These are phyloP conservation scores for Crassisporium funariophilum DNA, from an alignment of 768 basidiomycete species.

Conservation along the genomic window DNA sequence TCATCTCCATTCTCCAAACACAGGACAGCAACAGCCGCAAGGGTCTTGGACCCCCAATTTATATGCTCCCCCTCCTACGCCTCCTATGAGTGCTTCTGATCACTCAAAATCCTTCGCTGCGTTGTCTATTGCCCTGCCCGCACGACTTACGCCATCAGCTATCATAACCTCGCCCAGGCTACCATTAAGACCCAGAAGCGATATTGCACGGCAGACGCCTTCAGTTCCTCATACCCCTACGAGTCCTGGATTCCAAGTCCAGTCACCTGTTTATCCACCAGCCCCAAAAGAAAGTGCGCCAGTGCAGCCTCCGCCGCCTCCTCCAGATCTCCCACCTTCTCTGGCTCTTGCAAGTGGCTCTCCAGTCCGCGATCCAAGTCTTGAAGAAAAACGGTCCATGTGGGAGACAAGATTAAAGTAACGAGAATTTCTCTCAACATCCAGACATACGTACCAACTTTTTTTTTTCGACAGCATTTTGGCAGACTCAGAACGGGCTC, in stretches of 20 bases:
- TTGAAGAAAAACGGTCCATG: constrained; percentile 12
- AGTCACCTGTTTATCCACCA: background rate
- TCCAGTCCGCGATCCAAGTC: background rate
- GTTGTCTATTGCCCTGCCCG: no score
- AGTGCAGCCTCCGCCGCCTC: constrained; percentile 7
- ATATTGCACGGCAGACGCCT: no score
- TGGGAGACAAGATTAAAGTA: constrained; percentile 22
- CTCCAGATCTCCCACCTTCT: constrained; percentile 4
- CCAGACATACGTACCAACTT: background rate
- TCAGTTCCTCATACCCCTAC: background rate
- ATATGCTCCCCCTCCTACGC: no score
- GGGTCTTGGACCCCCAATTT: no score
- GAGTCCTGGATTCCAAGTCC: background rate
- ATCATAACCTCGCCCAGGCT: no score
- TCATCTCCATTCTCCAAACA: no score
- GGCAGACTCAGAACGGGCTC: constrained; percentile 14
- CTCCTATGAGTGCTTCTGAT: no score
- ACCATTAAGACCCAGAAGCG: no score
- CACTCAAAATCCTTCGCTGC: no score
- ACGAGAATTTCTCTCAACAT: constrained; percentile 1
- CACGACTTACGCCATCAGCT: no score
- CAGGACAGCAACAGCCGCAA: no score
- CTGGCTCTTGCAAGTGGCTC: background rate
- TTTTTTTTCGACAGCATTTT: constrained; percentile 7
- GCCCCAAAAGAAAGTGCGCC: constrained; percentile 7